Base-by-base conservation (phyloP, 331 rosid genomes). In the Stylosanthes scabra region DNA sequence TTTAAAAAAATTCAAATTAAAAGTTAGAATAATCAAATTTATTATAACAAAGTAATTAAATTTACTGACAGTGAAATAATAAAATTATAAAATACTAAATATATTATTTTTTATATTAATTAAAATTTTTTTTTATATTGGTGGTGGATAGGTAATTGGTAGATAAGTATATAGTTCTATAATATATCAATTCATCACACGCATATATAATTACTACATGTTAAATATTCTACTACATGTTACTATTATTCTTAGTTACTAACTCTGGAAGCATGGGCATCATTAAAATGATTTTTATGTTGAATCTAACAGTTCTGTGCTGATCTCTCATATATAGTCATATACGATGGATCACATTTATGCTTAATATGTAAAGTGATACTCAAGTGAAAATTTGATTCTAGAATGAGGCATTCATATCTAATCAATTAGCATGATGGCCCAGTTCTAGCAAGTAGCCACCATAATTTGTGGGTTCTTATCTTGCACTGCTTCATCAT, bases 331-430 rank as follows among this genome's bases (percentile, higher is more conserved):
- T 31, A n/a, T n/a, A n/a, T n/a, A n/a, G n/a, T 42, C 50, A 47
- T 14, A 28, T 8, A 59, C 15, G 62, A 59, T 71, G 76, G 68
- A 59, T 58, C 34, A 28, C 49, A 45, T 45, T 16, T 4, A 29
- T 14, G 52, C 20, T 11, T 42, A 42, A 42, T 28, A 28, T 71
- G 68, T 29, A 54, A 40, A 13, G 31, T 2, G 12, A 27, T 6
- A 20, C 10, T 71, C 34, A 50, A 12, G 69, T 15, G 54, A 49
- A 49, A 61, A 16, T 50, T 60, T 11, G 61, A 49, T 16, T 16
- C 31, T 40, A 51, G 60, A 37, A 71, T 28, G n/a, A 11, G 37
- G 44, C 27, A 46, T 3, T 1, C 46, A 68, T 16, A 11, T 27
- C 55, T 11, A 12, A 49, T 49, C 55, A 40, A 34, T 4, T 34